These are phyloP conservation scores for Mycosphaerella sp. DNA, from an alignment of 2,329 filamentous ascomycete species.

Conservation along the genomic window DNA sequence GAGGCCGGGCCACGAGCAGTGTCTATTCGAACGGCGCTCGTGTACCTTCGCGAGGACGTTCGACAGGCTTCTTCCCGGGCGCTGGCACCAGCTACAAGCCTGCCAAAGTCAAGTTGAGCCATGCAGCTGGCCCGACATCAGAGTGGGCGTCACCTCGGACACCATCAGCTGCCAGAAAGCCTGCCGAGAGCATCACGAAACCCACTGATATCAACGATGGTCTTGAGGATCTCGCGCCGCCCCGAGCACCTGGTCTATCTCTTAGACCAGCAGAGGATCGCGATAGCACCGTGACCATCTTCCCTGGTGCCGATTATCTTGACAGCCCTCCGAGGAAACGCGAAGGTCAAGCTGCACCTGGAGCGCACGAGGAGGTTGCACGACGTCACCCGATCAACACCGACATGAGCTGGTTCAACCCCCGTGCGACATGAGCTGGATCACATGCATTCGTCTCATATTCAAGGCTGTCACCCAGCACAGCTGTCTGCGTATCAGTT, in stretches of 20 bases:
- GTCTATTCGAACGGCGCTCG: conserved; percentile 41
- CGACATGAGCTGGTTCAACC: conserved; percentile 77
- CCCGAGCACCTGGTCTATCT: conserved; percentile 13
- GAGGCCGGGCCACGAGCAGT: conserved; percentile 39
- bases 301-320: conserved; percentile 32
- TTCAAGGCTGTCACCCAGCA: not conserved
- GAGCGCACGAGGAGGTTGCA: conserved; percentile 6
- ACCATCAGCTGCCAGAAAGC: conserved; percentile 12
- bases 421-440: conserved; percentile 33
- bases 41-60: conserved; percentile 38
- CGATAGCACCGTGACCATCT: conserved; percentile 34
- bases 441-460: not conserved
- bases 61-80: conserved; percentile 46
- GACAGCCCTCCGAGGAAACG: conserved; percentile 22
- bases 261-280: conserved; percentile 21
- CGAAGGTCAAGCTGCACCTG: conserved; percentile 37
- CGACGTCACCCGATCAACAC: conserved; percentile 30
- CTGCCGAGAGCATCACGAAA: conserved; percentile 14
- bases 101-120: conserved; percentile 24
- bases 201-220: not conserved
- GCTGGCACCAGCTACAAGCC: conserved; percentile 28
- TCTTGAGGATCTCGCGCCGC: conserved; percentile 8
- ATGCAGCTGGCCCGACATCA: conserved; percentile 22
- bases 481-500: not conserved
- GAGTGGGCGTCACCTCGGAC: conserved; percentile 23